Percentiles rank a stretch among this genome's conserved stretches.
phyloP scores from a whole-genome alignment of 2,329 filamentous ascomycete genomes.

The Fusarium brachygibbosum region DNA sequence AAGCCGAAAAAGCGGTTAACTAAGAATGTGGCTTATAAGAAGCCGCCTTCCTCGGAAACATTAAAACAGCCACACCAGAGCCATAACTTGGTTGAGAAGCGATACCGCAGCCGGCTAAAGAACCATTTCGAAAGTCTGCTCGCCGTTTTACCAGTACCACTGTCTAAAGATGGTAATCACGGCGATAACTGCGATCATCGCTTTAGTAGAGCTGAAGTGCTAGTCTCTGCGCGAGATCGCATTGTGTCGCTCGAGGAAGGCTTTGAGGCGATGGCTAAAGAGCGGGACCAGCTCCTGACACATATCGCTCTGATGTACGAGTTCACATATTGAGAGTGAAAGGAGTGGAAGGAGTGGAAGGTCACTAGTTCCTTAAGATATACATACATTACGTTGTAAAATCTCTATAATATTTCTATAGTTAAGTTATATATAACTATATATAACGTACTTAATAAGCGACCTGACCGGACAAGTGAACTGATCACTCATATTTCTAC shows the following conservation, averaged over 20 bases:
- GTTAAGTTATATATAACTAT: too few species aligned
- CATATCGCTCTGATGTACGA: background rate
- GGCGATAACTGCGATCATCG: background rate
- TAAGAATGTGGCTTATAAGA: slow-evolving; percentile 1
- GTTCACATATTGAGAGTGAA: background rate
- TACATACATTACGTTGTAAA: background rate
- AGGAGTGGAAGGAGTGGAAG: background rate
- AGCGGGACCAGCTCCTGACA: slow-evolving; percentile 2
- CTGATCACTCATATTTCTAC: too few species aligned
- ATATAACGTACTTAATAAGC: too few species aligned
- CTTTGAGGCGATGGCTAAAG: slow-evolving; percentile 6
- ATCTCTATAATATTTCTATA: slow-evolving; percentile 2
- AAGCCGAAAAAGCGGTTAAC: slow-evolving; percentile 1
- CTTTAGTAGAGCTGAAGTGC: slow-evolving; percentile 4
- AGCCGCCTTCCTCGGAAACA: slow-evolving; percentile 1
- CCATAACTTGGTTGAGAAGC: slow-evolving; percentile 3
- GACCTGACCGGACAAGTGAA: too few species aligned
- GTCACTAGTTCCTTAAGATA: background rate
- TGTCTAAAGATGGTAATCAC: background rate
- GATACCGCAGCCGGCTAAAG: background rate
- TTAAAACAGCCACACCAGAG: slow-evolving; percentile 1
- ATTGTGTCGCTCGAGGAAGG: slow-evolving; percentile 4
- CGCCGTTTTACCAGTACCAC: background rate
- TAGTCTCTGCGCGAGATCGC: slow-evolving; percentile 1
- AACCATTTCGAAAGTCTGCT: slow-evolving; percentile 7